Evolutionary conservation across 1,284 basidiomycete species (phyloP), one percentile per base, ranked within the genome.

Genomic region (Xanthoconium separans): DNA sequence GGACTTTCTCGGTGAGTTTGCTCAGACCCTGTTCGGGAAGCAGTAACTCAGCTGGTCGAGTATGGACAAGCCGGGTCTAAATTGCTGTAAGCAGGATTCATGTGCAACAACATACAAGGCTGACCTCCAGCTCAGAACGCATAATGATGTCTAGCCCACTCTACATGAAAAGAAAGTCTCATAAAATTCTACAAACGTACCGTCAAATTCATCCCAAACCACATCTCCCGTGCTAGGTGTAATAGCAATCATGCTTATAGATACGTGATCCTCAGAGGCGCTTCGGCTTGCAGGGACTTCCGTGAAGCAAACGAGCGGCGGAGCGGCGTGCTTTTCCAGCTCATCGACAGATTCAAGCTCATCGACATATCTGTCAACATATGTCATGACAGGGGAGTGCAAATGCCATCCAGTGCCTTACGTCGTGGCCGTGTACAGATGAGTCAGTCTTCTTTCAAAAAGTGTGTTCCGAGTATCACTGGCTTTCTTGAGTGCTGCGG

Each of bases 401-500:
- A 27, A 30, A 43, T 22, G 13, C 5, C 18, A 37, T 11, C 42
- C 37, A 40, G 51, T 44, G 41, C 46, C 88, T 68, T 72, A 95
- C 85, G 95, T 98, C 40, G 91, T 84, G 22, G 92, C 85, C 13
- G 95, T 98, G 63, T 93, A 97, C 43, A 97, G 72, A 58, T 89
- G 82, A 0, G 89, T 90, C 4, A 98, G 69, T 62, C 87, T 81
- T 42, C 96, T 82, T 15, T 85, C 84, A 64, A 99, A 99, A 0
- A 91, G 86, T 0, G 83, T 79, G 64, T 89, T 91, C 46, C 86
- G 80, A 58, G 88, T 95, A 53, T 93, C 91, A 53, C 93, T 82
- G 4, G 81, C 85, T 69, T 95, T 97, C 75, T 99, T 98, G 50
- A 99, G 77, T 0, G 96, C 96, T 1, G 96, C 93, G 0, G 96